These are phyloP conservation scores for Gastroboletus turbinatus DNA, from an alignment of 1,284 basidiomycete genomes.

Conservation along the genomic window DNA sequence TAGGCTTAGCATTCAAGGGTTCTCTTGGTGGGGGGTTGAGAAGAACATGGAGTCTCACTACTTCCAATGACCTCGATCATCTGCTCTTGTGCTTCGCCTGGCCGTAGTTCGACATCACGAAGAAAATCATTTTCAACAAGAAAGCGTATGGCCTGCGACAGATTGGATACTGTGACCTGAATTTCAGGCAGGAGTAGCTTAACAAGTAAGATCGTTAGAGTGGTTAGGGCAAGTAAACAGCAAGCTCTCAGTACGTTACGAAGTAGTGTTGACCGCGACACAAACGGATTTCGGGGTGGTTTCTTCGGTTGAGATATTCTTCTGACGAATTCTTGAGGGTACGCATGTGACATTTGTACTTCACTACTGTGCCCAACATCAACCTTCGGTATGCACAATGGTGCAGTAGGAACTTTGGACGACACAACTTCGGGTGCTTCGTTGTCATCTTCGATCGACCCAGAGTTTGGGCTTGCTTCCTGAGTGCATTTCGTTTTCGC, in stretches of 20 bases:
- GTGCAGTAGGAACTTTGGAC: slow-evolving; percentile 46
- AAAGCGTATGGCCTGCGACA: slow-evolving; percentile 93
- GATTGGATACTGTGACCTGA: slow-evolving; percentile 85
- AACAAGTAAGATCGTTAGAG: slow-evolving; percentile 17
- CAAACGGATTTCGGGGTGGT: slow-evolving; percentile 66
- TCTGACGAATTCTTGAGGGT: slow-evolving; percentile 15
- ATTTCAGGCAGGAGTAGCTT: slow-evolving; percentile 89
- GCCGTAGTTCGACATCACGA: slow-evolving; percentile 75
- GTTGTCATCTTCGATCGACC: slow-evolving; percentile 35
- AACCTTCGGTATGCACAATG: slow-evolving; percentile 1
- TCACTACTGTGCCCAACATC: background rate
- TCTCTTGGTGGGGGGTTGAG: background rate
- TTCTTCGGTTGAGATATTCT: slow-evolving; percentile 51
- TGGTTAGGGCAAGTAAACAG: background rate
- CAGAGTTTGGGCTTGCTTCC: slow-evolving; percentile 3
- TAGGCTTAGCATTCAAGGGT: background rate
- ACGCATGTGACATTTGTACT: background rate
- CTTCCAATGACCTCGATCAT: slow-evolving; percentile 59
- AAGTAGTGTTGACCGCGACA: slow-evolving; percentile 63
- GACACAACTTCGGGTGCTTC: slow-evolving; percentile 60
- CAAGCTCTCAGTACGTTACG: slow-evolving; percentile 55
- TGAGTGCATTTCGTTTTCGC: background rate
- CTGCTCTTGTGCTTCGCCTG: slow-evolving; percentile 75
- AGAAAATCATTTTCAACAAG: slow-evolving; percentile 92
- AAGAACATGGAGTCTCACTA: slow-evolving; percentile 11